These are phyloP conservation scores for Fusarium oligoseptatum DNA, from an alignment of 2,329 filamentous ascomycete genomes.

Conservation along the genomic window DNA sequence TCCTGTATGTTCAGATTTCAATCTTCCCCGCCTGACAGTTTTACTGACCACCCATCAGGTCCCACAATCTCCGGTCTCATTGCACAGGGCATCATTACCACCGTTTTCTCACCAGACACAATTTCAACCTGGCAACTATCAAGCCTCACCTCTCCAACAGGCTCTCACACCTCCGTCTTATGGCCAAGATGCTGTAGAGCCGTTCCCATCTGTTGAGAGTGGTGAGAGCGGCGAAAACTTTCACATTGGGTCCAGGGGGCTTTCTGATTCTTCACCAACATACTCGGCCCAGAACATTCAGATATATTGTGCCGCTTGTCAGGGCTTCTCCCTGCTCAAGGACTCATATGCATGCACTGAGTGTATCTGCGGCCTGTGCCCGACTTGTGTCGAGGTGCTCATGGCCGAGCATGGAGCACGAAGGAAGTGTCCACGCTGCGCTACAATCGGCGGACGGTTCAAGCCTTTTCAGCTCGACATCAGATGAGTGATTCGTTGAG, in stretches of 20 bases:
- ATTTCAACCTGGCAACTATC: conserved; percentile 76
- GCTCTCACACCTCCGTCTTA: conserved; percentile 87
- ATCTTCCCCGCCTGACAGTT: background rate
- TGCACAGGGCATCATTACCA: conserved; percentile 72
- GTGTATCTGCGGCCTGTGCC: conserved; percentile 94
- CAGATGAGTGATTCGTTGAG: conserved; percentile 62
- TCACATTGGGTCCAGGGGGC: conserved; percentile 74
- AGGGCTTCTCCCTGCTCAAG: conserved; percentile 79
- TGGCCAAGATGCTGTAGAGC: conserved; percentile 76
- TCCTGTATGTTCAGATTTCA: conserved; percentile 67
- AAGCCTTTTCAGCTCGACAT: conserved; percentile 90
- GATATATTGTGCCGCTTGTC: conserved; percentile 93
- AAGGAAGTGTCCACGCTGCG: conserved; percentile 83
- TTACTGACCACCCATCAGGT: conserved; percentile 60
- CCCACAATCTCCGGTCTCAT: conserved; percentile 74
- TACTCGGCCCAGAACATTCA: conserved; percentile 83
- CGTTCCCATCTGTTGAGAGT: conserved; percentile 91
- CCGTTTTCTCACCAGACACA: conserved; percentile 71
- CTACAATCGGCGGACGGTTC: conserved; percentile 82
- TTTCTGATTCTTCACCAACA: conserved; percentile 78
- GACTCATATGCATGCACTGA: conserved; percentile 96
- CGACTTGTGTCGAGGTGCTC: conserved; percentile 85
- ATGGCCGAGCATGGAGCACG: conserved; percentile 81
- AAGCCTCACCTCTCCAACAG: conserved; percentile 91
- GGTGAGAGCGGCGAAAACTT: conserved; percentile 79